Conservation (phyloP, 768 basidiomycete genomes). For the Mycena belliarum region DNA sequence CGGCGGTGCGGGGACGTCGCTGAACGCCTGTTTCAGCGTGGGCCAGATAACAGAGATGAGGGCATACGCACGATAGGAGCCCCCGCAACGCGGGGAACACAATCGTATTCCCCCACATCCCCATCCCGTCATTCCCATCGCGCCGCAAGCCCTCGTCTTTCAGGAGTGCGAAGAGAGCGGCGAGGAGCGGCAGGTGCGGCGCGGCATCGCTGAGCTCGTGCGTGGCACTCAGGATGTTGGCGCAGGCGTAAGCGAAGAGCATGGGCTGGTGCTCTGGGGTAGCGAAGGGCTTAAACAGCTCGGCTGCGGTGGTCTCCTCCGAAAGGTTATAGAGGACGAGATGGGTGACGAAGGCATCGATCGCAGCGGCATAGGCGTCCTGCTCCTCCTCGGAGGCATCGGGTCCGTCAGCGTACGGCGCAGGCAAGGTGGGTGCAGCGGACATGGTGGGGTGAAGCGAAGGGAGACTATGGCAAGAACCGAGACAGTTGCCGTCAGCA, state of each 20-base stretch:
- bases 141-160: slow-evolving; percentile 17
- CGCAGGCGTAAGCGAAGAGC: slow-evolving; percentile 12
- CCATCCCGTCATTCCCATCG: neutral
- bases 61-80: neutral
- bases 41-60: neutral
- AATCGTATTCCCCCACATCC: slow-evolving; percentile 4
- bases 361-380: slow-evolving; percentile 6
- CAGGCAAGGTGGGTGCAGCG: too few relatives aligned
- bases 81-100: slow-evolving; percentile 13
- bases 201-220: slow-evolving; percentile 10
- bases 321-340: slow-evolving; percentile 18
- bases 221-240: slow-evolving; percentile 7
- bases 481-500: too few relatives aligned
- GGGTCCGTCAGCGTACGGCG: slow-evolving; percentile 3
- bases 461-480: too few relatives aligned
- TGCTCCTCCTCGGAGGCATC: slow-evolving; percentile 9
- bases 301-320: neutral
- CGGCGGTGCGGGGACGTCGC: slow-evolving; percentile 17
- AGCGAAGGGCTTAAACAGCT: slow-evolving; percentile 13
- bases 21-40: neutral
- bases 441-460: too few relatives aligned
- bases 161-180: slow-evolving; percentile 13
- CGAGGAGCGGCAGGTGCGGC: slow-evolving; percentile 6
- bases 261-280: slow-evolving; percentile 11
- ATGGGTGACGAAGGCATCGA: slow-evolving; percentile 8